Evolutionary conservation across 2,329 filamentous ascomycete genomes (phyloP).

Genomic region (Venturiaceae sp.): DNA sequence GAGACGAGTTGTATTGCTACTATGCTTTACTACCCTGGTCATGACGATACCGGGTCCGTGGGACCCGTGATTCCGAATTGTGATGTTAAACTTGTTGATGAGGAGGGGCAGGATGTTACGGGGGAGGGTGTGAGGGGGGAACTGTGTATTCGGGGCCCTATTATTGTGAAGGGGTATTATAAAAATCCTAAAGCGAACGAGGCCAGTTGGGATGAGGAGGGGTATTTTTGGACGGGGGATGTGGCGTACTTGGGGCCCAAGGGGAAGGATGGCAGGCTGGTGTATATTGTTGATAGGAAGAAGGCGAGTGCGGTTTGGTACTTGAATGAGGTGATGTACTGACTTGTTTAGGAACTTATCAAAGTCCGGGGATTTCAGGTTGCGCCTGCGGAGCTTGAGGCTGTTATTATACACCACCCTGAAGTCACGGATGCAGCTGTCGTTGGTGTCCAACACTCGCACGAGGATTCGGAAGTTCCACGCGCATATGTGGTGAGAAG

Average conservation of each 20-base stretch:
- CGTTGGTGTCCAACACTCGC: slow-evolving; percentile 18
- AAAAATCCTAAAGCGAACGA: slow-evolving; percentile 2
- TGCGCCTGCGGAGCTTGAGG: slow-evolving; percentile 22
- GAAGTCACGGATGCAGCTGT: slow-evolving; percentile 21
- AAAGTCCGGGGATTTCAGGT: slow-evolving; percentile 23
- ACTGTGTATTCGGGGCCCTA: slow-evolving; percentile 3
- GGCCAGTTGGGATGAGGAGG: slow-evolving; percentile 10
- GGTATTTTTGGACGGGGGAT: slow-evolving; percentile 9
- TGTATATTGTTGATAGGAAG: slow-evolving; percentile 14
- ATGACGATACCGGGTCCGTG: slow-evolving; percentile 12
- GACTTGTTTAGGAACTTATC: slow-evolving; percentile 25
- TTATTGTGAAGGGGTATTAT: slow-evolving; percentile 5
- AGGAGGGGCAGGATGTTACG: slow-evolving; percentile 1
- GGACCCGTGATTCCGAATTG: slow-evolving; percentile 14
- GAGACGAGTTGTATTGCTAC: slow-evolving; percentile 13
- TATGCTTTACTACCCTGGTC: slow-evolving; percentile 13
- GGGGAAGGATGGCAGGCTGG: slow-evolving; percentile 10
- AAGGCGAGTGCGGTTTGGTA: slow-evolving; percentile 13
- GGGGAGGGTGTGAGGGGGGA: slow-evolving; percentile 4
- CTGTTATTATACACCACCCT: slow-evolving; percentile 17
- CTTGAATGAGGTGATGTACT: not conserved
- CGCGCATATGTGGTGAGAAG: slow-evolving; percentile 17
- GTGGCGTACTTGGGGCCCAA: slow-evolving; percentile 15
- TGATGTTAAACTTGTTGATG: slow-evolving; percentile 11
- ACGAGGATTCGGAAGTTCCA: slow-evolving; percentile 19